Percentiles rank a stretch among this genome's conserved stretches.
phyloP scores from a whole-genome alignment of 148 eudicot genomes.

The Dianthus caryophyllus region DNA sequence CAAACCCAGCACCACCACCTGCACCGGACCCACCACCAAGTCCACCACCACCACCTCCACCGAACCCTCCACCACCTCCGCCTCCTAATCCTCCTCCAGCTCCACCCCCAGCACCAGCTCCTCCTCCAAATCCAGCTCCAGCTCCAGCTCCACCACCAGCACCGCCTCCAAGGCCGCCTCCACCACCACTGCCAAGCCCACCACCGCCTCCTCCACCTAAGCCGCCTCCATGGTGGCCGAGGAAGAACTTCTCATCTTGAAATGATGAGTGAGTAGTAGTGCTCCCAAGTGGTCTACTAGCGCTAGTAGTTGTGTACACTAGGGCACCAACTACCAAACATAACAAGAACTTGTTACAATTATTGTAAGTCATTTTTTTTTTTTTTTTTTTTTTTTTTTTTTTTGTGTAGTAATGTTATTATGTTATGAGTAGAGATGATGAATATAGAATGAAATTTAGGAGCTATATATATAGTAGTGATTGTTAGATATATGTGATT shows the following conservation, averaged over 20 bases:
- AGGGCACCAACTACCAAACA: slow-evolving; percentile 26
- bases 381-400: not conserved
- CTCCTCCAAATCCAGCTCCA: too few species aligned
- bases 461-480: slow-evolving; percentile 1
- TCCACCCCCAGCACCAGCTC: too few species aligned
- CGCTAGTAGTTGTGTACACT: too few species aligned
- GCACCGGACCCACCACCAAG: slow-evolving; percentile 11
- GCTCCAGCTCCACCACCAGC: not conserved
- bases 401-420: too few species aligned
- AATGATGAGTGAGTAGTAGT: slow-evolving; percentile 1
- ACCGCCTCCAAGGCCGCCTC: slow-evolving; percentile 14
- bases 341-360: slow-evolving; percentile 16
- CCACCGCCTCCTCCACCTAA: slow-evolving; percentile 18
- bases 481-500: slow-evolving; percentile 17
- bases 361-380: not conserved
- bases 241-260: slow-evolving; percentile 20
- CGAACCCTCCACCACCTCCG: slow-evolving; percentile 3
- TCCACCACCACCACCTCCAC: slow-evolving; percentile 7
- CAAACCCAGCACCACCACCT: slow-evolving; percentile 14
- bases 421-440: too few species aligned
- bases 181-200: slow-evolving; percentile 15
- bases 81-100: slow-evolving; percentile 15
- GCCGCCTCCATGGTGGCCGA: slow-evolving; percentile 15
- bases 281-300: slow-evolving; percentile 16
- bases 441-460: slow-evolving; percentile 23